Evolutionary conservation across 2,329 filamentous ascomycete genomes (phyloP).

Genomic region (Colletotrichum kahawae): DNA sequence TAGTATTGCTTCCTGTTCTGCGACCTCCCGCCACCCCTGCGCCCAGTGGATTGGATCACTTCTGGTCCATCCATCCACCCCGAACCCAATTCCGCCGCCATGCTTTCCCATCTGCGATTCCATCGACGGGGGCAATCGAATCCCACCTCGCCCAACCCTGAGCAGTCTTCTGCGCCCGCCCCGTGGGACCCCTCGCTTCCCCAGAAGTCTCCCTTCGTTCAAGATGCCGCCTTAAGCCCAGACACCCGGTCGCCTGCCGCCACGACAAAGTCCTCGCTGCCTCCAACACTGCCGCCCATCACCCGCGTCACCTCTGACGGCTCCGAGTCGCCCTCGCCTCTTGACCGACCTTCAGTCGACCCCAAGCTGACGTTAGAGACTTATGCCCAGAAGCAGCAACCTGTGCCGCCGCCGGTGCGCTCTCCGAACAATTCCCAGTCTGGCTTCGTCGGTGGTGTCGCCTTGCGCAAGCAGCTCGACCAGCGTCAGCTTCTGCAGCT

Average conservation of each 20-base stretch:
- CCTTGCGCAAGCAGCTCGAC: constrained; percentile 51
- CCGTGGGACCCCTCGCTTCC: constrained; percentile 35
- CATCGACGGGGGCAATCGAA: constrained; percentile 62
- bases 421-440: constrained; percentile 42
- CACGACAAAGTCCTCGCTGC: constrained; percentile 37
- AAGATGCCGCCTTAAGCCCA: constrained; percentile 40
- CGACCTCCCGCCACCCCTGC: constrained; percentile 17
- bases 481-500: constrained; percentile 25
- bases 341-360: constrained; percentile 20
- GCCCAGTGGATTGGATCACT: not conserved
- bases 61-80: constrained; percentile 1
- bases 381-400: constrained; percentile 22
- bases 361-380: constrained; percentile 10
- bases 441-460: constrained; percentile 61
- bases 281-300: constrained; percentile 58
- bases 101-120: constrained; percentile 63
- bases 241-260: constrained; percentile 41
- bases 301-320: constrained; percentile 51
- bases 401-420: constrained; percentile 31
- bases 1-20: constrained; percentile 7
- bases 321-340: constrained; percentile 22
- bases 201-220: constrained; percentile 43
- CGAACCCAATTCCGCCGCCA: constrained; percentile 24
- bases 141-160: constrained; percentile 57
- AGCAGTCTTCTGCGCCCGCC: constrained; percentile 48